Conservation (phyloP, 2,329 filamentous ascomycete genomes). For the Cladosporium sp. region DNA sequence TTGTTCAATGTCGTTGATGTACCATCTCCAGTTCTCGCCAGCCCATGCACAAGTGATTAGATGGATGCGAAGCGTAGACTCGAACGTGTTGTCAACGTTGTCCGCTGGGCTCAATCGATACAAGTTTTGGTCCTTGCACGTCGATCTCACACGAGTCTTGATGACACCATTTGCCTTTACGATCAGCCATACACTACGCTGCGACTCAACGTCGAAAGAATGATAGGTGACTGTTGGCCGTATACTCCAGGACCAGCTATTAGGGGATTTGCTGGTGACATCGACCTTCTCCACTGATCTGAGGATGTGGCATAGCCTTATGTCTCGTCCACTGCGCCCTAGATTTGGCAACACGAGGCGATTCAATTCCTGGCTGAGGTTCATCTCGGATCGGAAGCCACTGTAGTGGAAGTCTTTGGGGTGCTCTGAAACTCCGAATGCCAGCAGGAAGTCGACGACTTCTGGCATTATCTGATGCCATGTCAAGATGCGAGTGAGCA, state of each 20-base stretch:
- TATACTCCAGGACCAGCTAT: slow-evolving; percentile 38
- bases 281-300: slow-evolving; percentile 35
- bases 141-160: slow-evolving; percentile 30
- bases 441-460: too few species aligned
- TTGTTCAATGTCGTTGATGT: slow-evolving; percentile 41
- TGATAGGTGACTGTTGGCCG: slow-evolving; percentile 42
- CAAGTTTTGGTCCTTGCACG: neutral
- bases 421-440: too few species aligned
- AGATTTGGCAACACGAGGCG: too few species aligned
- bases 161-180: slow-evolving; percentile 42
- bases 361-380: too few species aligned
- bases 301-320: slow-evolving; percentile 44
- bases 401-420: slow-evolving; percentile 41
- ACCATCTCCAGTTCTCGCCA: slow-evolving; percentile 46
- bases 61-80: slow-evolving; percentile 30
- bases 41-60: slow-evolving; percentile 40
- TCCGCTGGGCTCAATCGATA: neutral
- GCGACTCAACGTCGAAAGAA: slow-evolving; percentile 39
- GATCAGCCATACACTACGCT: slow-evolving; percentile 35
- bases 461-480: too few species aligned
- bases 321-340: slow-evolving; percentile 38
- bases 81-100: slow-evolving; percentile 7
- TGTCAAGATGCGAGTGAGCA: too few species aligned
- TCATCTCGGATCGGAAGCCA: slow-evolving; percentile 37
- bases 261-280: neutral